Conservation (phyloP, 1,284 basidiomycete genomes). For the Ustilago shanxiensis region DNA sequence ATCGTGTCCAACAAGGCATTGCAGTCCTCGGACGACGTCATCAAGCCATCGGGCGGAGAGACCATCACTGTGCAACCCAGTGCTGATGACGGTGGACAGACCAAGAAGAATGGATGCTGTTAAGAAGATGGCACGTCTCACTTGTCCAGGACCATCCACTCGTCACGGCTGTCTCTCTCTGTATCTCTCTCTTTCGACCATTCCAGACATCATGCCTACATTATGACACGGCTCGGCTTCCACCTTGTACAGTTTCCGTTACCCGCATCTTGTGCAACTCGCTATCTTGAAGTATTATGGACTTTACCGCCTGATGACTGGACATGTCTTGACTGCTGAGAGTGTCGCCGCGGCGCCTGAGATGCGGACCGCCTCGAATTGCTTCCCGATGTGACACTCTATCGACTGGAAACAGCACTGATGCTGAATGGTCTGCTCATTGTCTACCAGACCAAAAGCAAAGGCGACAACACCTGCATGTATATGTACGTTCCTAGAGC, state of each 20-base stretch:
- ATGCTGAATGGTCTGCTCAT: too few relatives aligned
- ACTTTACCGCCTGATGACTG: neutral
- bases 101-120: conserved; percentile 70
- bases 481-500: too few relatives aligned
- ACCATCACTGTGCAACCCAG: conserved; percentile 70
- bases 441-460: too few relatives aligned
- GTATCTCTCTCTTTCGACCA: too few relatives aligned
- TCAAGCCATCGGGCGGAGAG: conserved; percentile 69
- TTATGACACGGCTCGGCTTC: conserved; percentile 4
- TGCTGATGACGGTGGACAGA: conserved; percentile 66
- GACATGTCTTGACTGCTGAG: neutral
- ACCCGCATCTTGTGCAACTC: conserved; percentile 12
- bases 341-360: neutral
- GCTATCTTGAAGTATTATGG: neutral
- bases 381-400: too few relatives aligned
- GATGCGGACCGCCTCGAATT: too few relatives aligned
- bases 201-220: conserved; percentile 3
- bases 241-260: conserved; percentile 22
- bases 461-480: too few relatives aligned
- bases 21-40: conserved; percentile 69
- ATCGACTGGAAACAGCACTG: too few relatives aligned
- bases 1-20: conserved; percentile 70
- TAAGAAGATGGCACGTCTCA: conserved; percentile 34
- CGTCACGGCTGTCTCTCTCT: conserved; percentile 3
- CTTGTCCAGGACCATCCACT: conserved; percentile 2